Evolutionary conservation across 176 grass and related monocot genomes (phyloP), one percentile per base, ranked within the genome.

Genomic region (Metroxylon sagu): DNA sequence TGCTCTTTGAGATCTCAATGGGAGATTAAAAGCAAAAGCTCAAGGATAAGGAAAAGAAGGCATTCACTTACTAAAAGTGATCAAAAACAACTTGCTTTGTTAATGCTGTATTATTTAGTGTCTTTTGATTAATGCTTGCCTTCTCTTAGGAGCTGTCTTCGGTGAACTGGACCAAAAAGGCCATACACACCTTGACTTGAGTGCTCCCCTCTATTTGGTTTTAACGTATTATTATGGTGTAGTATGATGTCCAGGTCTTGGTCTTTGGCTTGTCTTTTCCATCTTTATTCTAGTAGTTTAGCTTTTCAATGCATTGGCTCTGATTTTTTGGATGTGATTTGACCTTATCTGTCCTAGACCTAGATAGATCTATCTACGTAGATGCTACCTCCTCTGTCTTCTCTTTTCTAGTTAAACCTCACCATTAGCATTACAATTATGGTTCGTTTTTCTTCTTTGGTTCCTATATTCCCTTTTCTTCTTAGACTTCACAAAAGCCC

Each of bases 1-100:
- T 29, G 26, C 35, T 60, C 26, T 31, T 60, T 60, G 58, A 39
- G 58, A 60, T 60, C 58, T 35, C 29, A 60, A 18, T 14, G 58
- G 14, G 14, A 31, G 58, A 60, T 60, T 60, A 35, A 60, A 60
- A 60, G 58, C 58, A 60, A 60, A 60, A 60, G 58, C 58, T n/a
- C n/a, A 31, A n/a, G 25, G 16, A 29, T 17, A 17, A 31, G 26
- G 17, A 29, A 60, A 60, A 39, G 58, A 60, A 60, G 17, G 16
- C 15, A 18, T 28, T 39, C 58, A 60, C 58, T 60, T 29, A 26
- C 29, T 60, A 39, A 60, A 60, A n/a, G 14, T n/a, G 28, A 60
- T 35, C 26, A 39, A 60, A 19, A 60, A n/a, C 25, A 30, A 28
- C 17, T 39, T 60, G 23, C 26, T 60, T 60, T 60, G 58, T 30